Evolutionary conservation across 2,329 filamentous ascomycete species (phyloP).

Genomic region (Colletotrichum sp.): DNA sequence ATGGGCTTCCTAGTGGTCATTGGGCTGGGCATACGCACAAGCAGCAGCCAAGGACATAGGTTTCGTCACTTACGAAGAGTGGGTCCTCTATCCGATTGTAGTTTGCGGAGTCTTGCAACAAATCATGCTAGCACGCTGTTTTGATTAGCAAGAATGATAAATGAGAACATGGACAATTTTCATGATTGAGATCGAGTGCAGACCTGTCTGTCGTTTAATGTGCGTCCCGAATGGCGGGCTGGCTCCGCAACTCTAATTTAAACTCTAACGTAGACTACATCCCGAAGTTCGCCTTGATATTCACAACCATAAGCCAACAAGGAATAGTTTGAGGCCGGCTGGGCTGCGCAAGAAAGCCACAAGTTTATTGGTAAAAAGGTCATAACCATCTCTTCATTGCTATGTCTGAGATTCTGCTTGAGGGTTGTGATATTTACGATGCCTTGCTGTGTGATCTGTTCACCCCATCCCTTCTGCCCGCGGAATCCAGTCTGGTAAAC

Average conservation of each 20-base stretch:
- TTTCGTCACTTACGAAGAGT: neutral
- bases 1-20: neutral
- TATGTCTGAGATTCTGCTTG: neutral
- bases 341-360: neutral
- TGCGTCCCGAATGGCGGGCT: neutral
- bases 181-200: neutral
- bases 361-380: neutral
- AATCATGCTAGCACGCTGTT: neutral
- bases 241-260: neutral
- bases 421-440: too few species aligned
- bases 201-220: neutral
- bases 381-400: neutral
- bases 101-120: neutral
- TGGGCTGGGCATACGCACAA: neutral
- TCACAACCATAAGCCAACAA: neutral
- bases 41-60: neutral
- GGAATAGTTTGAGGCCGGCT: neutral
- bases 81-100: neutral
- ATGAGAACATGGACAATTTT: neutral
- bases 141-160: neutral
- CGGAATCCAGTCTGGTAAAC: too few species aligned
- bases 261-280: too few species aligned
- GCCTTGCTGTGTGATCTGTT: too few species aligned
- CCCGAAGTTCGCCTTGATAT: neutral
- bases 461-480: too few species aligned